Conservation (phyloP, 2,329 filamentous ascomycete genomes). For the Fusarium ambrosium region DNA sequence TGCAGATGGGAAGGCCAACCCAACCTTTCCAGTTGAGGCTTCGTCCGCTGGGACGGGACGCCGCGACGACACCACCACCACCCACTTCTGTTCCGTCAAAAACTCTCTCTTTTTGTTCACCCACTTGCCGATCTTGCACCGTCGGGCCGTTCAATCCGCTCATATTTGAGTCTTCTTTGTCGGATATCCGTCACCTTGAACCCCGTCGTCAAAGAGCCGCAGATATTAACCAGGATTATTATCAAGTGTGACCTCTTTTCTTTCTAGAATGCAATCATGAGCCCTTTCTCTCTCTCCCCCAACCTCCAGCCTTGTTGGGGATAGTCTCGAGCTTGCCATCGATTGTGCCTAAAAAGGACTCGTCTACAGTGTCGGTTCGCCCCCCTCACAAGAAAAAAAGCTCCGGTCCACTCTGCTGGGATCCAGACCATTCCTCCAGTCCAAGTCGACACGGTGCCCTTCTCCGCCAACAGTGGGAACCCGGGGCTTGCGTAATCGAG, state of each 20-base stretch:
- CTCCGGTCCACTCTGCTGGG: conserved; percentile 37
- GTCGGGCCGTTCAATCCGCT: conserved; percentile 38
- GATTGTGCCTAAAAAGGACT: conserved; percentile 32
- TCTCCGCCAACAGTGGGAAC: conserved; percentile 23
- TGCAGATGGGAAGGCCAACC: not conserved
- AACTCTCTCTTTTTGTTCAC: not conserved
- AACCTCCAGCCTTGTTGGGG: conserved; percentile 40
- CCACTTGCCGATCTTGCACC: conserved; percentile 23
- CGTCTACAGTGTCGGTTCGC: conserved; percentile 7
- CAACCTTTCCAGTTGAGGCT: conserved; percentile 39
- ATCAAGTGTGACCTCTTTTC: not conserved
- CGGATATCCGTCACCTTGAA: not conserved
- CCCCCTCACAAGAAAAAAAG: conserved; percentile 2
- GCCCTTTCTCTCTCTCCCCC: conserved; percentile 10
- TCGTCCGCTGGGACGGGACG: conserved; percentile 14
- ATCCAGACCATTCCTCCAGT: conserved; percentile 43
- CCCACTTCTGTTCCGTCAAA: not conserved
- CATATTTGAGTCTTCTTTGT: not conserved
- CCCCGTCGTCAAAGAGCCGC: conserved; percentile 39
- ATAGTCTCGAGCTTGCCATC: conserved; percentile 23
- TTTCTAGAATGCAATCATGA: conserved; percentile 32
- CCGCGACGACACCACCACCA: conserved; percentile 23
- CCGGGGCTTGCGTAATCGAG: conserved; percentile 43
- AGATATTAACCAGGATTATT: conserved; percentile 14
- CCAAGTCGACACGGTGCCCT: conserved; percentile 8